These are phyloP conservation scores for Rhodotorula graminis DNA, from an alignment of 768 basidiomycete genomes.

Conservation along the genomic window DNA sequence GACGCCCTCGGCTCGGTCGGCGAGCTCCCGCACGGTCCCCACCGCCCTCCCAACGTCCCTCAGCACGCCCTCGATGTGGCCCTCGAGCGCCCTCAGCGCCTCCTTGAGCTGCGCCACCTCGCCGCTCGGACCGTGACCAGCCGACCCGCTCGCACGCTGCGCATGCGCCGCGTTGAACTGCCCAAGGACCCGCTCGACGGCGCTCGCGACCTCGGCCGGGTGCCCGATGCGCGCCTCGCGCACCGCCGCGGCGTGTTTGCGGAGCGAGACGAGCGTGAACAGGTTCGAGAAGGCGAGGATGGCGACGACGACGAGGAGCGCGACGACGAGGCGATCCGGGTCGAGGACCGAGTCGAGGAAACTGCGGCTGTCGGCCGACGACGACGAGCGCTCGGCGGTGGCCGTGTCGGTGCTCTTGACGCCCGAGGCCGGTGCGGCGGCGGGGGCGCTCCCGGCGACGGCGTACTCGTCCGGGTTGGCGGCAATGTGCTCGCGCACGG, in stretches of 20 bases:
- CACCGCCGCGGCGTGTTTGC: slow-evolving; percentile 12
- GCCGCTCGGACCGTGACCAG: not conserved
- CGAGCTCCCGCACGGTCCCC: slow-evolving; percentile 1
- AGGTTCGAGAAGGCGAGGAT: slow-evolving; percentile 68
- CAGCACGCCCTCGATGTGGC: not conserved
- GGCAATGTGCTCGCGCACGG: slow-evolving; percentile 75
- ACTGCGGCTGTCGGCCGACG: slow-evolving; percentile 5
- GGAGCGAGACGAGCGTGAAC: slow-evolving; percentile 54
- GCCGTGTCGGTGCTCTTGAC: not conserved
- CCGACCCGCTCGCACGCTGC: slow-evolving; percentile 1
- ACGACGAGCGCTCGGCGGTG: not conserved
- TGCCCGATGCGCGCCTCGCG: slow-evolving; percentile 11
- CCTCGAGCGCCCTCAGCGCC: slow-evolving; percentile 5
- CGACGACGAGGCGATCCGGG: slow-evolving; percentile 50
- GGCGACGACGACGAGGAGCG: slow-evolving; percentile 67
- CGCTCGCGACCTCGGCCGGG: slow-evolving; percentile 21
- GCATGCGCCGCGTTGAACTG: slow-evolving; percentile 24
- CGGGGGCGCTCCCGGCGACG: not conserved
- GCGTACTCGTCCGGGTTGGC: slow-evolving; percentile 45
- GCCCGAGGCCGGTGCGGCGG: not conserved
- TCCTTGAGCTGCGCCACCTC: not conserved
- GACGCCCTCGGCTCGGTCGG: slow-evolving; percentile 14
- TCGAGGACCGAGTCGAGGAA: slow-evolving; percentile 21
- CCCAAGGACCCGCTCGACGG: slow-evolving; percentile 19
- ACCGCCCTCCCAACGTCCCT: slow-evolving; percentile 1